phyloP scores from a whole-genome alignment of 306 rosid genomes.

The Fragaria vesca region DNA sequence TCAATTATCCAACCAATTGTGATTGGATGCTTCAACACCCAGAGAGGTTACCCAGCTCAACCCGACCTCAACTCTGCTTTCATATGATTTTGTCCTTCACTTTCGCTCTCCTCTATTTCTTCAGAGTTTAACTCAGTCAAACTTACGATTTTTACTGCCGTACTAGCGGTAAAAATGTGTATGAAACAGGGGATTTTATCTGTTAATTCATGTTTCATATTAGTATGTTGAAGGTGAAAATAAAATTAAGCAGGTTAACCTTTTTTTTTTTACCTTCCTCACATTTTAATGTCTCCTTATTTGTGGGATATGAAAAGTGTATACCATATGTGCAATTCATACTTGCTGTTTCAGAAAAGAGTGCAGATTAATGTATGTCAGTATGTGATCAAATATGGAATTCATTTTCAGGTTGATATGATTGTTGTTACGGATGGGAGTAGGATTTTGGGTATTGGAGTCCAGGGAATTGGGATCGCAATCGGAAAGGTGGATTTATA shows the following conservation, averaged over 20 bases:
- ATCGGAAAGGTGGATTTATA: conserved; percentile 94
- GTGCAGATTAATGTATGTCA: not conserved
- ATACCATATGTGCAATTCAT: not conserved
- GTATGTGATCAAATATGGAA: not conserved
- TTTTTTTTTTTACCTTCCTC: not conserved
- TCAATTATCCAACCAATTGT: no score
- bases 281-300: not conserved
- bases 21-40: no score
- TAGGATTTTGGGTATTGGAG: conserved; percentile 96
- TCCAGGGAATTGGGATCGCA: conserved; percentile 94
- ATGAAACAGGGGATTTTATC: not conserved
- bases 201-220: not conserved
- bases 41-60: no score
- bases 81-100: no score
- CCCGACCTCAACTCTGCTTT: no score
- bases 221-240: not conserved
- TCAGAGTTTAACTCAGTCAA: no score
- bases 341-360: not conserved
- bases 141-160: no score
- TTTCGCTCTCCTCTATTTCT: no score
- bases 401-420: conserved; percentile 88
- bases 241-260: not conserved
- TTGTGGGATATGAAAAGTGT: not conserved
- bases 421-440: conserved; percentile 99
- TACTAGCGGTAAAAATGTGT: no score